phyloP scores from a whole-genome alignment of 2,329 filamentous ascomycete genomes.

The Aspergillus intermedius region DNA sequence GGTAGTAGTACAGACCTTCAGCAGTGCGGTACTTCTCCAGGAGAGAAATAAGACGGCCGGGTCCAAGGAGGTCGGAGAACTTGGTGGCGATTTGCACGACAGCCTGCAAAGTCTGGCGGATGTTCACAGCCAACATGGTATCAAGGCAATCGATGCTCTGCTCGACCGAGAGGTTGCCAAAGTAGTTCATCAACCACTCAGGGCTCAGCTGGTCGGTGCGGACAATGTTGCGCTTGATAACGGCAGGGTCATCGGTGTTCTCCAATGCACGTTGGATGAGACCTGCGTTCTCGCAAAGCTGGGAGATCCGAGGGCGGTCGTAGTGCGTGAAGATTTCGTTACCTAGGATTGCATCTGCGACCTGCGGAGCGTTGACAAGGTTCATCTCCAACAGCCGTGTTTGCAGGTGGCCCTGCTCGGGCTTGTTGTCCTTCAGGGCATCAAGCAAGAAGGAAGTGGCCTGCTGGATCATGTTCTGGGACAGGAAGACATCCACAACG shows the following conservation, averaged over 20 bases:
- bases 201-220: slow-evolving; percentile 77
- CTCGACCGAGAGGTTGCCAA: slow-evolving; percentile 89
- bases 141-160: slow-evolving; percentile 91
- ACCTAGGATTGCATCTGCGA: slow-evolving; percentile 92
- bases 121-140: slow-evolving; percentile 93
- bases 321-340: slow-evolving; percentile 99
- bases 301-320: slow-evolving; percentile 80
- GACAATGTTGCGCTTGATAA: slow-evolving; percentile 85
- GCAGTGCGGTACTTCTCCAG: slow-evolving; percentile 97
- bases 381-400: slow-evolving; percentile 98
- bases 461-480: slow-evolving; percentile 95
- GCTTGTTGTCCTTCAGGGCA: slow-evolving; percentile 87
- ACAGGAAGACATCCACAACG: slow-evolving; percentile 95
- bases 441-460: slow-evolving; percentile 97
- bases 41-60: slow-evolving; percentile 81
- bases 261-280: slow-evolving; percentile 82
- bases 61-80: slow-evolving; percentile 88
- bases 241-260: slow-evolving; percentile 83
- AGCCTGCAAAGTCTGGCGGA: slow-evolving; percentile 90
- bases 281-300: slow-evolving; percentile 87
- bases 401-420: slow-evolving; percentile 87
- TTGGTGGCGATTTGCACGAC: slow-evolving; percentile 96
- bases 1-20: slow-evolving; percentile 96
- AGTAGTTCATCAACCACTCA: slow-evolving; percentile 89
- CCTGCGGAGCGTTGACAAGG: slow-evolving; percentile 88